A percentile compares a stretch with the other conserved stretches of the same genome.
These are phyloP conservation scores for Xylariales sp. DNA, from an alignment of 2,329 filamentous ascomycete species.

Conservation along the genomic window DNA sequence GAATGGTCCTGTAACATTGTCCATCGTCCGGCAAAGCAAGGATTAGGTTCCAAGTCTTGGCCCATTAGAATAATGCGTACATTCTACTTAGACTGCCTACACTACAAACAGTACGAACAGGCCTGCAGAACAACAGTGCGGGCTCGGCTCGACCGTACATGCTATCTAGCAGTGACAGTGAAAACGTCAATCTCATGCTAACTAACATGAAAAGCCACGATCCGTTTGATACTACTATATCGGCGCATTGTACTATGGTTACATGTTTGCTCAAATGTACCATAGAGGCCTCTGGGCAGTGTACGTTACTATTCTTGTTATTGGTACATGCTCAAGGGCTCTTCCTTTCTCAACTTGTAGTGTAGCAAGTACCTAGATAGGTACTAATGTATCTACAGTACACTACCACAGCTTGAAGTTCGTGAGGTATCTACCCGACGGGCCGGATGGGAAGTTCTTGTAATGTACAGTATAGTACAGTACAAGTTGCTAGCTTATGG, in stretches of 20 bases:
- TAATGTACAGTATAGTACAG: neutral
- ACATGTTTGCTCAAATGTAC: slow-evolving; percentile 13
- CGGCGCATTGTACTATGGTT: slow-evolving; percentile 4
- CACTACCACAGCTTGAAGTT: neutral
- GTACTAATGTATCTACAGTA: neutral
- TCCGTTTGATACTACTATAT: slow-evolving; percentile 11
- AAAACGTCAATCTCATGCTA: slow-evolving; percentile 15
- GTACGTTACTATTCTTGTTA: neutral
- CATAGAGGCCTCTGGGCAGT: slow-evolving; percentile 1
- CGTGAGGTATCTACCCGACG: neutral
- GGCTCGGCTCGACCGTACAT: slow-evolving; percentile 17
- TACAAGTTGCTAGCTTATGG: neutral
- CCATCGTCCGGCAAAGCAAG: slow-evolving; percentile 18
- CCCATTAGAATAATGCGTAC: slow-evolving; percentile 19
- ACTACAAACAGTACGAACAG: slow-evolving; percentile 37
- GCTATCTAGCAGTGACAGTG: slow-evolving; percentile 15
- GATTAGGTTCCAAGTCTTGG: slow-evolving; percentile 15
- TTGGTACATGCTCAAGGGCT: slow-evolving; percentile 1
- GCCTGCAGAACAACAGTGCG: slow-evolving; percentile 35
- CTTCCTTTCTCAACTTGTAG: neutral
- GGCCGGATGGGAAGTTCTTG: slow-evolving; percentile 4
- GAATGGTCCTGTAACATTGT: slow-evolving; percentile 24
- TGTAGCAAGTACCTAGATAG: neutral
- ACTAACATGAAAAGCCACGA: slow-evolving; percentile 26
- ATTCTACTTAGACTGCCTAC: too few relatives aligned